Base-by-base conservation (phyloP, 768 basidiomycete species). In the Lactarius sp. region DNA sequence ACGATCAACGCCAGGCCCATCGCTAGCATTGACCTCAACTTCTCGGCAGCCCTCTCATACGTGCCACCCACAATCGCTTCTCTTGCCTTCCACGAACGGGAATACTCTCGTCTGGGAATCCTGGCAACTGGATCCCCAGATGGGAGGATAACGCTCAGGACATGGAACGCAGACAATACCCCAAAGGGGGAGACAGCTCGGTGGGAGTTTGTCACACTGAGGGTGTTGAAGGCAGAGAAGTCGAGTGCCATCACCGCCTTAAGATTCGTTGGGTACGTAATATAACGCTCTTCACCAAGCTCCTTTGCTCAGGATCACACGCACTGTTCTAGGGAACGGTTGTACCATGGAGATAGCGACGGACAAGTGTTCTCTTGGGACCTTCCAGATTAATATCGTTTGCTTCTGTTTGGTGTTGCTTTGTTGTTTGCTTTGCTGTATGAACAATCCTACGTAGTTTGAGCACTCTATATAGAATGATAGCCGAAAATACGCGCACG, bases 1-100 rank as follows among this genome's bases (percentile, higher is more conserved):
- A 96, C 92, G 0, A 81, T 96, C 75, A 96, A 96, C 70, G 94
- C 83, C 0, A 82, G 88, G 18, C 85, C 82, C 0, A 91, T 97
- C 66, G 85, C 86, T 0, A 80, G 79, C 13, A 72, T 93, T 39
- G 87, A 92, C 66, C 77, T 92, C 1, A 78, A 79, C 3, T 74
- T 78, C 27, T 72, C 80, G 22, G 74, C 76, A 4, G 78, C 78
- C 44, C 78, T 79, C 1, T 59, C 75, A 6, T 75, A 82, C 18
- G 79, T 79, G 2, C 66, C 62, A 5, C 81, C 83, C 0, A 77
- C 77, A 4, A 86, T 95, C 59, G 88, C 87, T 0, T 86, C 90
- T 0, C 74, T 97, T 56, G 86, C 88, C 0, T 96, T 96, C 77
- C 88, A 92, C 63, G 91, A 95, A 70, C 83, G 94, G 39, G 94